phyloP scores from a whole-genome alignment of 2,329 filamentous ascomycete genomes.

The Helotiales sp. region DNA sequence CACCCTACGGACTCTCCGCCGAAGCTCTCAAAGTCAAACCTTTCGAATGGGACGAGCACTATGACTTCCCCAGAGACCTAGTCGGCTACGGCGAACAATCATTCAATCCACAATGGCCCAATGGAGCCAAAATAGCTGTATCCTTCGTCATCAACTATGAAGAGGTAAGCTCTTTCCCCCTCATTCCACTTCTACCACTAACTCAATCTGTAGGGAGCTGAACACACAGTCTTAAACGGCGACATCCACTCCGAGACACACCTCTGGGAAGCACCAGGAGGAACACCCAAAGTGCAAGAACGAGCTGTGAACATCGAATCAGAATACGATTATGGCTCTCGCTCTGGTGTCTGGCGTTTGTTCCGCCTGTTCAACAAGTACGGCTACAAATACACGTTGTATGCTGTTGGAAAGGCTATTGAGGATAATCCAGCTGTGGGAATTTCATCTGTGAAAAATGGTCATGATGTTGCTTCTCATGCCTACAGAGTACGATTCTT shows the following conservation, averaged over 20 bases:
- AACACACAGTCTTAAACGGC: slow-evolving; percentile 27
- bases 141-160: slow-evolving; percentile 34
- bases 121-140: slow-evolving; percentile 35
- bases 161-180: slow-evolving; percentile 18
- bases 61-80: slow-evolving; percentile 31
- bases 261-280: slow-evolving; percentile 26
- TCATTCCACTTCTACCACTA: background rate
- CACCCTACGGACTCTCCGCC: slow-evolving; percentile 23
- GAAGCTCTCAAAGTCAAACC: slow-evolving; percentile 24
- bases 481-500: slow-evolving; percentile 32
- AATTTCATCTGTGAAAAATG: slow-evolving; percentile 40
- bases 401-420: slow-evolving; percentile 41
- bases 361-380: slow-evolving; percentile 43
- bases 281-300: slow-evolving; percentile 23
- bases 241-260: slow-evolving; percentile 27
- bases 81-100: slow-evolving; percentile 31
- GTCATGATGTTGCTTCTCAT: slow-evolving; percentile 44
- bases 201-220: slow-evolving; percentile 21
- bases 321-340: slow-evolving; percentile 39
- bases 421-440: slow-evolving; percentile 42
- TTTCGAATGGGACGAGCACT: slow-evolving; percentile 30
- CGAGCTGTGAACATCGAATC: slow-evolving; percentile 34
- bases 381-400: slow-evolving; percentile 44
- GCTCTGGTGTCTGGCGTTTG: slow-evolving; percentile 41
- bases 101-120: slow-evolving; percentile 36